Evolutionary conservation across 2,329 filamentous ascomycete genomes (phyloP), one percentile per base, ranked within the genome.

Genomic region (Nothophaeocryptopus gaeumannii): DNA sequence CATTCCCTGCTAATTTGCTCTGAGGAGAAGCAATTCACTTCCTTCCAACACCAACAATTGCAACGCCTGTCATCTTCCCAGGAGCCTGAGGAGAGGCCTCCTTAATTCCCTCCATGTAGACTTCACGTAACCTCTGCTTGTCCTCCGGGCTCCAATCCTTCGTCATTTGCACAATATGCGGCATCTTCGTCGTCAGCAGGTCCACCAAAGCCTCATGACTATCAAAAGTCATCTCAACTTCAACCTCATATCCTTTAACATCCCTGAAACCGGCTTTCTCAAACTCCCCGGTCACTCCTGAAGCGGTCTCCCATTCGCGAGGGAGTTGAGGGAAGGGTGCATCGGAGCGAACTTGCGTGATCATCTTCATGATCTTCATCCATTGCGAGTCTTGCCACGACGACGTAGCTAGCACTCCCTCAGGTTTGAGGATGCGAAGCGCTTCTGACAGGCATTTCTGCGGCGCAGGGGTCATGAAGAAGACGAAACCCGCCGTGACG

Each of bases 371-470:
- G 11, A 61, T 16, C 0, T 63, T 46, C 29, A 67, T 39, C 66
- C 65, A 67, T 39, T 66, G 39, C 11, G 50, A 58, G 5, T 50
- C 51, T 33, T 63, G 42, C 20, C 66, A 68, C 2, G 63, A 63
- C 0, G 56, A 63, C 14, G 51, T 53, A 7, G 51, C 54, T 1
- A 63, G 45, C 0, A 64, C 59, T 5, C 66, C 65, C 1, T 52
- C 56, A 1, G 47, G 37, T 16, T 55, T 44, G 9, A 68, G 56
- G 10, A 67, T 57, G 3, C 66, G 58, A 10, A 44, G 43, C 8
- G 55, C 52, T 37, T 66, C 64, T 5, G 40, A 36, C 2, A 66
- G 47, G 15, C 57, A 60, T 34, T 62, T 64, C 39, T 46, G 44
- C 10, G 64, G 60, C 14, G 53, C 39, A 1, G 53, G 38, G 13